A percentile compares a stretch with the other conserved stretches of the same genome.
phyloP scores from a whole-genome alignment of 78 protist species.

The Dictyostelium brefeldianum region DNA sequence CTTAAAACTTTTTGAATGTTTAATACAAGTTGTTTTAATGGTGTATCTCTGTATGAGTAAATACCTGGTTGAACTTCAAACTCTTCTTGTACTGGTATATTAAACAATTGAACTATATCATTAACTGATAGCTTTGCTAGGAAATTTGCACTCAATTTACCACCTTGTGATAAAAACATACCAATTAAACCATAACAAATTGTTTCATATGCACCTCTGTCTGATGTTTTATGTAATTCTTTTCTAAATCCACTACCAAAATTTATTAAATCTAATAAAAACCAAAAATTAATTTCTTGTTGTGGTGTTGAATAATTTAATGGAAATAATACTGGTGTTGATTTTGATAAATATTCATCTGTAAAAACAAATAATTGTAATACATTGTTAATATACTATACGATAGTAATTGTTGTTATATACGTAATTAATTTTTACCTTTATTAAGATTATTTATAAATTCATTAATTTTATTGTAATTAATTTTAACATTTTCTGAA shows the following conservation, averaged over 20 bases:
- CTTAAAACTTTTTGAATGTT: constrained; percentile 23
- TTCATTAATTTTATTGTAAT: constrained; percentile 6
- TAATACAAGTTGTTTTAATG: constrained; percentile 30
- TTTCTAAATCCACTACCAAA: constrained; percentile 72
- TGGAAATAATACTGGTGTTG: constrained; percentile 53
- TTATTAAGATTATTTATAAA: constrained; percentile 27
- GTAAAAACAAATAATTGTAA: background rate
- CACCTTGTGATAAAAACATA: constrained; percentile 66
- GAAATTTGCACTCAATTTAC: constrained; percentile 43
- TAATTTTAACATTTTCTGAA: constrained; percentile 40
- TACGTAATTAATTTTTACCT: background rate
- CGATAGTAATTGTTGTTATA: background rate
- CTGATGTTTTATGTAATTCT: constrained; percentile 38
- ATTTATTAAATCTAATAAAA: constrained; percentile 61
- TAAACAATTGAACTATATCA: constrained; percentile 32
- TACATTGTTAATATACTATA: background rate
- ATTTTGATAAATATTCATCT: constrained; percentile 43
- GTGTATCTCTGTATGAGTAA: constrained; percentile 34
- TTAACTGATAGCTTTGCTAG: constrained; percentile 29
- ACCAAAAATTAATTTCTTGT: constrained; percentile 74
- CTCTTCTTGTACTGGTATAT: constrained; percentile 35
- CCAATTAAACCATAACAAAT: constrained; percentile 71
- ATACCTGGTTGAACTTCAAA: constrained; percentile 47
- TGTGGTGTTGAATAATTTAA: constrained; percentile 37
- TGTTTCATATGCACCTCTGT: constrained; percentile 64